Conservation (phyloP, 2,329 filamentous ascomycete genomes). For the Ceratocystis variospora region DNA sequence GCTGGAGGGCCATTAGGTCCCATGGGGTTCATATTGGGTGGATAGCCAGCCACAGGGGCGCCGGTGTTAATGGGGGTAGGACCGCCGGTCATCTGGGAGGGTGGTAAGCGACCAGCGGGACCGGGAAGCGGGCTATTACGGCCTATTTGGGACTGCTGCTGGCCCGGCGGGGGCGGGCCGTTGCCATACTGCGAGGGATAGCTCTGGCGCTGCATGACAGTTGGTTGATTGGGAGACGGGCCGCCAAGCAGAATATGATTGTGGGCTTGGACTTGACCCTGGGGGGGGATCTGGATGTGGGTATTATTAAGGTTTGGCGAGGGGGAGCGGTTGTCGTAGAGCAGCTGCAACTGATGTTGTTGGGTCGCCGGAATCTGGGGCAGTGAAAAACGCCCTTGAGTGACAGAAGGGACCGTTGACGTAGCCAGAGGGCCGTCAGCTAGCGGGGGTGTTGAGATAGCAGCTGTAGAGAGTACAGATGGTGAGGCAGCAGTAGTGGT, state of each 20-base stretch:
- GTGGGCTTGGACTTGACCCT: not conserved
- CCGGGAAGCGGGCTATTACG: slow-evolving; percentile 41
- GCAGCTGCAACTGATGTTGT: slow-evolving; percentile 12
- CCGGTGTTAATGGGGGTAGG: slow-evolving; percentile 55
- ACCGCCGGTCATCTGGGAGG: slow-evolving; percentile 47
- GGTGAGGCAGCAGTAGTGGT: slow-evolving; percentile 17
- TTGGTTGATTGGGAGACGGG: slow-evolving; percentile 22
- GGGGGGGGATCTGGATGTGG: not conserved
- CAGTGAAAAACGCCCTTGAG: slow-evolving; percentile 12
- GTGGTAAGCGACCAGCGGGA: slow-evolving; percentile 40
- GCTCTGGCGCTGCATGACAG: slow-evolving; percentile 50
- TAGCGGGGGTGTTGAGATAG: slow-evolving; percentile 9
- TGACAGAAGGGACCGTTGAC: not conserved
- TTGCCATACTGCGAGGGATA: slow-evolving; percentile 18
- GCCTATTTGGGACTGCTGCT: slow-evolving; percentile 26
- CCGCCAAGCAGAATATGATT: slow-evolving; percentile 12
- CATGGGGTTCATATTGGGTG: slow-evolving; percentile 37
- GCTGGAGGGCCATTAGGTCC: slow-evolving; percentile 31
- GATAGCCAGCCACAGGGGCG: slow-evolving; percentile 45
- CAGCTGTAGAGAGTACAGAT: not conserved
- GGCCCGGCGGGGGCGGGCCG: slow-evolving; percentile 5
- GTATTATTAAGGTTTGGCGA: slow-evolving; percentile 34
- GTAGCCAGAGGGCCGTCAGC: not conserved
- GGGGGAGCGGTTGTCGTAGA: slow-evolving; percentile 12
- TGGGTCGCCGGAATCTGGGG: slow-evolving; percentile 9